Percentiles rank a stretch among this genome's conserved stretches.
Evolutionary conservation across 2,329 filamentous ascomycete genomes (phyloP).

Genomic region (Thelonectria discophora): DNA sequence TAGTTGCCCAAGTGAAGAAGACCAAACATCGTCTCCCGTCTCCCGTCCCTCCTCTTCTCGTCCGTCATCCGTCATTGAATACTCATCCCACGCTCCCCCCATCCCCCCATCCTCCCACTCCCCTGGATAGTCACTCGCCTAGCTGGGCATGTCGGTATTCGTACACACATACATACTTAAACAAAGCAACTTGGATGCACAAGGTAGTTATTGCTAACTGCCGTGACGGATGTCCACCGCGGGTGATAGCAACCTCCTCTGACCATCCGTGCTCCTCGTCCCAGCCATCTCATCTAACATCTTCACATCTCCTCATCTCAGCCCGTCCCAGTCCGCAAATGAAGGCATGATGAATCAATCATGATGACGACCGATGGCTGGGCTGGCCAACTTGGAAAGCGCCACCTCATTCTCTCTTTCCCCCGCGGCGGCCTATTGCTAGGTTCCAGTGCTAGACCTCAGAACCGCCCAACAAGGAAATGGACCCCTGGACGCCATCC

Average conservation of each 20-base stretch:
- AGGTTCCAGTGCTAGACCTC: slow-evolving; percentile 22
- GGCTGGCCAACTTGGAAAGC: slow-evolving; percentile 17
- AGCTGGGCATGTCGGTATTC: slow-evolving; percentile 17
- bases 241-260: not conserved
- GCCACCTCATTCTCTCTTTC: slow-evolving; percentile 25
- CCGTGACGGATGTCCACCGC: slow-evolving; percentile 1
- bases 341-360: slow-evolving; percentile 10
- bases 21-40: not conserved
- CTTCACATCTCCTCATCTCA: not conserved
- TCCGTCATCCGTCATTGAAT: too few species aligned
- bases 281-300: slow-evolving; percentile 1
- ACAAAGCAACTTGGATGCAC: not conserved
- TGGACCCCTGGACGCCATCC: slow-evolving; percentile 26
- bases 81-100: slow-evolving; percentile 15
- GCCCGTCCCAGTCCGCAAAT: slow-evolving; percentile 8
- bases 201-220: slow-evolving; percentile 17
- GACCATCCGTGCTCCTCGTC: not conserved
- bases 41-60: not conserved
- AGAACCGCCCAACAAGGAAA: slow-evolving; percentile 19
- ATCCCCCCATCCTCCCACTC: slow-evolving; percentile 10
- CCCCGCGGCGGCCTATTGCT: slow-evolving; percentile 10
- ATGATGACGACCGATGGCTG: not conserved
- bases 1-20: not conserved
- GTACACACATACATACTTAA: too few species aligned
- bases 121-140: slow-evolving; percentile 10